A percentile compares a stretch with the other conserved stretches of the same genome.
phyloP scores from a whole-genome alignment of 148 eudicot genomes.

The Rhododendron griersonianum region DNA sequence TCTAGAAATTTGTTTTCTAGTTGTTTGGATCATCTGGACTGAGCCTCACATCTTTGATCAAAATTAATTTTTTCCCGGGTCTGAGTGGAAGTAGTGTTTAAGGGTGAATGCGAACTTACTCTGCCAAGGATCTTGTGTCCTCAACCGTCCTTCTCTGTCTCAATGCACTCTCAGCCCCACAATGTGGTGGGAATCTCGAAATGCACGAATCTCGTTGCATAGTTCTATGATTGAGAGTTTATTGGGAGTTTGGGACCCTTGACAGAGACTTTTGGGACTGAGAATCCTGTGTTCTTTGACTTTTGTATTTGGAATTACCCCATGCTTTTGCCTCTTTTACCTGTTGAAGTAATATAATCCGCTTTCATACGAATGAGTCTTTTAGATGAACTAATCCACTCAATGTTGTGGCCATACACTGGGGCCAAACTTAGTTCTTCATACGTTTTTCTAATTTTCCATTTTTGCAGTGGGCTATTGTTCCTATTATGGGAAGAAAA shows the following conservation, averaged over 20 bases:
- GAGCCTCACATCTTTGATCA: not conserved
- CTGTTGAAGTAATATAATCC: not conserved
- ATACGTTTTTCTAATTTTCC: not conserved
- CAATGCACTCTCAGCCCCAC: not conserved
- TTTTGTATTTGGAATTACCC: not conserved
- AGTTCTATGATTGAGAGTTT: not conserved
- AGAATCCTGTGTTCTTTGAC: not conserved
- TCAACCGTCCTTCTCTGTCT: not conserved
- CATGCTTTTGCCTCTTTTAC: not conserved
- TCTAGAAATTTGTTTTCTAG: not conserved
- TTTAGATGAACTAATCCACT: not conserved
- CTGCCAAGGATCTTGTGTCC: not conserved
- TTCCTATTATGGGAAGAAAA: slow-evolving; percentile 54
- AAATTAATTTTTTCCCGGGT: not conserved
- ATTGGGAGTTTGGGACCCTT: slow-evolving; percentile 5
- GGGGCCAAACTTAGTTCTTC: not conserved
- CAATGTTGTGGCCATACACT: not conserved
- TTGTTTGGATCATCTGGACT: not conserved
- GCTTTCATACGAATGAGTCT: not conserved
- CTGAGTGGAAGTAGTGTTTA: not conserved
- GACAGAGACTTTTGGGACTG: slow-evolving; percentile 9
- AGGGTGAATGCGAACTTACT: not conserved
- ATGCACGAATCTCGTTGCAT: not conserved
- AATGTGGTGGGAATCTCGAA: not conserved
- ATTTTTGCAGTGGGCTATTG: slow-evolving; percentile 39